A percentile compares a stretch with the other conserved stretches of the same genome.
phyloP scores from a whole-genome alignment of 352 stramenopile genomes.

The Globisporangium perplexum region DNA sequence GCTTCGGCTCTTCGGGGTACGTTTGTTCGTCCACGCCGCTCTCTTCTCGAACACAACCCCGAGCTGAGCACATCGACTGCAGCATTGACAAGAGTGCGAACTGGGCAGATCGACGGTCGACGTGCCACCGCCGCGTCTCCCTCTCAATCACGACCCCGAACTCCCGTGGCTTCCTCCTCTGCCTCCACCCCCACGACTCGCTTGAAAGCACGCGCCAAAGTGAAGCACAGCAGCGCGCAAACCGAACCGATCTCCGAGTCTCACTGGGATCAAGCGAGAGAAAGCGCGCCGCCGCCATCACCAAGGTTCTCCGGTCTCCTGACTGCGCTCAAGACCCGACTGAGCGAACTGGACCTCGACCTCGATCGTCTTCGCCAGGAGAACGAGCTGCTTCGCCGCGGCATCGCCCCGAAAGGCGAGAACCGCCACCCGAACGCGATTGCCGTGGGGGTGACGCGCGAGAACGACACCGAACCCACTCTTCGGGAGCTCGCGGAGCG shows the following conservation, averaged over 20 bases:
- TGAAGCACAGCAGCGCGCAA: slow-evolving; percentile 5
- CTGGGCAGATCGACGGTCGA: slow-evolving; percentile 2
- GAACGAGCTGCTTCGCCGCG: slow-evolving; percentile 42
- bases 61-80: too few species aligned
- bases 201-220: background rate
- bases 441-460: background rate
- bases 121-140: background rate
- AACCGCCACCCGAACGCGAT: background rate
- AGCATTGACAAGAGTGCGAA: background rate
- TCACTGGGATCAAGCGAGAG: background rate
- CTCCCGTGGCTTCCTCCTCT: background rate
- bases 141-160: background rate
- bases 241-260: background rate
- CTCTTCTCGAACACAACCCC: background rate
- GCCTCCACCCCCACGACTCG: too few species aligned
- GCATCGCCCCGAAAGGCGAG: slow-evolving; percentile 5
- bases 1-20: slow-evolving; percentile 36
- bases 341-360: slow-evolving; percentile 38
- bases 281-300: background rate
- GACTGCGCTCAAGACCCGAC: slow-evolving; percentile 28
- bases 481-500: slow-evolving; percentile 8
- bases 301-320: slow-evolving; percentile 18
- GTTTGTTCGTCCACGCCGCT: background rate
- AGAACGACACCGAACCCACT: background rate
- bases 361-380: slow-evolving; percentile 39